Evolutionary conservation across 2,329 filamentous ascomycete species (phyloP).

Genomic region (Furcasterigmium furcatum): DNA sequence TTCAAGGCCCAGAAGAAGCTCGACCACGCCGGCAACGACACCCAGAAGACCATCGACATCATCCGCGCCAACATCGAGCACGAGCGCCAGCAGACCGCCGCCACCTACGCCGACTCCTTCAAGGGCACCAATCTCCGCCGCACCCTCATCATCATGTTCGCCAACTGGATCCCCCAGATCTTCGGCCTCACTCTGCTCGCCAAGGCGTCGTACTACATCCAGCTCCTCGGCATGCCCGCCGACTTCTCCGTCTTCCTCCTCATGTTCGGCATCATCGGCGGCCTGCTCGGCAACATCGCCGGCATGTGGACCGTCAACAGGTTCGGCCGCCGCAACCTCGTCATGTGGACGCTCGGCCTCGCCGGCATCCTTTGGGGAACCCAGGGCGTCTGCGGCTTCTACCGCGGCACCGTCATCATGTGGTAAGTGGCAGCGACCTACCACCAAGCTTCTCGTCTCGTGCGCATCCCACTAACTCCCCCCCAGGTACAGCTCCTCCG

Average conservation of each 20-base stretch:
- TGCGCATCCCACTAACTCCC: no score
- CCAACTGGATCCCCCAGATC: constrained; percentile 36
- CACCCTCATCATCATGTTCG: constrained; percentile 36
- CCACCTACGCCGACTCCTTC: constrained; percentile 40
- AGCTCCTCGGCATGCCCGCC: constrained; percentile 29
- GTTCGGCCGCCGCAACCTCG: constrained; percentile 34
- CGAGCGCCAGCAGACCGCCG: constrained; percentile 22
- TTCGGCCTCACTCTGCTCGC: constrained; percentile 42
- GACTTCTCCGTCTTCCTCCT: constrained; percentile 35
- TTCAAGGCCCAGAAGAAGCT: constrained; percentile 45
- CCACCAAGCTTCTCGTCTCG: background rate
- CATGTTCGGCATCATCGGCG: constrained; percentile 40
- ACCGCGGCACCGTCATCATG: constrained; percentile 27
- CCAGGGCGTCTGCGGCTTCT: constrained; percentile 45
- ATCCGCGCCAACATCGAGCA: constrained; percentile 47
- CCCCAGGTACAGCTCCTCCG: constrained; percentile 22
- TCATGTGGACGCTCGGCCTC: constrained; percentile 27
- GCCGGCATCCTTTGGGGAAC: constrained; percentile 34
- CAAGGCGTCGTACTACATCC: constrained; percentile 35
- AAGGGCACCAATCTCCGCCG: constrained; percentile 36
- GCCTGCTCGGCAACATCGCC: constrained; percentile 37
- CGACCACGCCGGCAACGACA: constrained; percentile 33
- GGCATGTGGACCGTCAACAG: constrained; percentile 39
- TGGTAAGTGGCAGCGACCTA: no score
- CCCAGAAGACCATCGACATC: constrained; percentile 34